Conservation (phyloP, 2,329 filamentous ascomycete species). For the Diplodia mutila region DNA sequence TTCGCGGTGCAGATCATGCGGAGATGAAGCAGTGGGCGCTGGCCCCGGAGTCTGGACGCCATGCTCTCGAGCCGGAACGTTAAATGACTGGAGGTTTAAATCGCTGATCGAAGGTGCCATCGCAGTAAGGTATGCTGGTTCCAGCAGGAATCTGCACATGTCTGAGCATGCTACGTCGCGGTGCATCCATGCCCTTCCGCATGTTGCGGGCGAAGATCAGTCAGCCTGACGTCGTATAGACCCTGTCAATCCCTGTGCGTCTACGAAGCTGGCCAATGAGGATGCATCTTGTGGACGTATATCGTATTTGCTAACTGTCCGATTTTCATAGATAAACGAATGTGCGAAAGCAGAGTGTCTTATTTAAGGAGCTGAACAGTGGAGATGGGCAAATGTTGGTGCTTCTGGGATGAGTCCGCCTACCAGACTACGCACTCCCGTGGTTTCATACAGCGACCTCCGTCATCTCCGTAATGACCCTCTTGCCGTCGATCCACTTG, state of each 20-base stretch:
- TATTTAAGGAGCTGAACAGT: not conserved
- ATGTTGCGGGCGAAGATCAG: not conserved
- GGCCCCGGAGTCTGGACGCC: not conserved
- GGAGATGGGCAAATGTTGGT: no score
- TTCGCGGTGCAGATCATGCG: conserved; percentile 2
- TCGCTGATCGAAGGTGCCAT: not conserved
- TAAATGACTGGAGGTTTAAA: not conserved
- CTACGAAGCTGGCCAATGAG: not conserved
- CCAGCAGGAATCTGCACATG: not conserved
- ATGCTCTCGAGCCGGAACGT: not conserved
- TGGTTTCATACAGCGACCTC: conserved; percentile 9
- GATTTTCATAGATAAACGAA: not conserved
- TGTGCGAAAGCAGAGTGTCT: not conserved
- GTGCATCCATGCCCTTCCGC: not conserved
- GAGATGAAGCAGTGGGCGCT: not conserved
- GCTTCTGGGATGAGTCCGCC: not conserved
- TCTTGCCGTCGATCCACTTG: conserved; percentile 27
- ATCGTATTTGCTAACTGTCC: not conserved
- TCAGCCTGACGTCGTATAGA: not conserved
- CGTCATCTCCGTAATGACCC: conserved; percentile 23
- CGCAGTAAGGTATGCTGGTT: not conserved
- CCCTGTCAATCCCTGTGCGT: not conserved
- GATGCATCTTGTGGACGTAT: not conserved
- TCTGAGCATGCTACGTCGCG: not conserved
- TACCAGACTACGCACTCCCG: not conserved